Conservation (phyloP, 257 asterid species). For the Ilex asprella region DNA sequence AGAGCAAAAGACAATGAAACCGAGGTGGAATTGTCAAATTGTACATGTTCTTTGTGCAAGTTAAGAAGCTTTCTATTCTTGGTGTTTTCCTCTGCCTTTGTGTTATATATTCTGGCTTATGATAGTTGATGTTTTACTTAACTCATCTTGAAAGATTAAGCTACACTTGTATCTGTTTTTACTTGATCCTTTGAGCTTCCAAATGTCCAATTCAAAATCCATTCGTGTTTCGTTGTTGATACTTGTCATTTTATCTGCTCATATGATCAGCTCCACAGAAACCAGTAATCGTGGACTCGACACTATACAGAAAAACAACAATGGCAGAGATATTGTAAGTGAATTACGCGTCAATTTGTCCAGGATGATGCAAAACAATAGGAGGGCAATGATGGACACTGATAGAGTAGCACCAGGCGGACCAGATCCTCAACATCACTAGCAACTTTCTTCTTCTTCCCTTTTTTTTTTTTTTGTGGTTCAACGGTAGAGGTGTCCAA, state of each 20-base stretch:
- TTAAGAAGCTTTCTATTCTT: background rate
- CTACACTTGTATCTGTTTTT: too few species aligned
- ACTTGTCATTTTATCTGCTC: too few species aligned
- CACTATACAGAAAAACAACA: background rate
- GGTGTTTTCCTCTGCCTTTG: background rate
- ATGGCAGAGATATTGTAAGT: slow-evolving; percentile 3
- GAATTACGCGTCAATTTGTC: slow-evolving; percentile 2
- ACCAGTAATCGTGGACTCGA: slow-evolving; percentile 3
- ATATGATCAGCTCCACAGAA: too few species aligned
- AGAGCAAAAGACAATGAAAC: background rate
- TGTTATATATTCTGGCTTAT: slow-evolving; percentile 3
- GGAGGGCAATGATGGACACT: slow-evolving; percentile 15
- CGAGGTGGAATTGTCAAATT: too few species aligned
- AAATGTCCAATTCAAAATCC: too few species aligned
- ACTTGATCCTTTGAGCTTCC: too few species aligned
- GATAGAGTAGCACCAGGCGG: slow-evolving; percentile 18
- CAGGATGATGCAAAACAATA: background rate
- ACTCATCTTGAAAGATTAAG: background rate
- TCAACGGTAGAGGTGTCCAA: too few species aligned
- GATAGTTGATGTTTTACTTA: slow-evolving; percentile 8
- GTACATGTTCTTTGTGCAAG: background rate
- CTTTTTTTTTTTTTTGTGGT: too few species aligned
- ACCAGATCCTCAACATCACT: slow-evolving; percentile 28
- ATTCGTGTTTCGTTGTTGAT: too few species aligned
- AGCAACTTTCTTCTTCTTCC: background rate